Evolutionary conservation across 208 protist genomes (phyloP).

Genomic region (Tritrichomonas musculus): DNA sequence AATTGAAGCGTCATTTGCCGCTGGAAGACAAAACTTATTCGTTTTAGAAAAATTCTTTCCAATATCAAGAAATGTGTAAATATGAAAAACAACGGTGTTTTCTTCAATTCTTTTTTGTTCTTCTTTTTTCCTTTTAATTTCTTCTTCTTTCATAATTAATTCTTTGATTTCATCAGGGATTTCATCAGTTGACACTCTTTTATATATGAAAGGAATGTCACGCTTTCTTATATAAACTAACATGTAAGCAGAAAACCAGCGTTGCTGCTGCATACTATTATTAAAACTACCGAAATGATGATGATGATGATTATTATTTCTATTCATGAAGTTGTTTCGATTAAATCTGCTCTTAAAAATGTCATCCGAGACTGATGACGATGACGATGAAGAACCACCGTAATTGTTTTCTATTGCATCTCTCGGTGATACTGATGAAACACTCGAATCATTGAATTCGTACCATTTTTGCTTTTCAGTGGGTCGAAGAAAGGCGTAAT

Average conservation of each 20-base stretch:
- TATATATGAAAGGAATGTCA: not conserved
- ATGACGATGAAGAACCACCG: not conserved
- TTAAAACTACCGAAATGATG: too few species aligned
- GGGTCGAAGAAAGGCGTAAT: not conserved
- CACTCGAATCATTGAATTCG: not conserved
- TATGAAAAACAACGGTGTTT: not conserved
- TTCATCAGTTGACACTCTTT: not conserved
- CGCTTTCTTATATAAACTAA: not conserved
- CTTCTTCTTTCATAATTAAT: not conserved
- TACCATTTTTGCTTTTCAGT: not conserved
- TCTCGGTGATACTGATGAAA: not conserved
- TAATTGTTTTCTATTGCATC: slow-evolving; percentile 9
- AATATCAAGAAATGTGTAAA: not conserved
- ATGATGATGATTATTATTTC: too few species aligned
- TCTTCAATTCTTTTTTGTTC: not conserved
- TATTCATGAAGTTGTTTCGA: too few species aligned
- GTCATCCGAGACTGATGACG: too few species aligned
- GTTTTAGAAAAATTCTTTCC: too few species aligned
- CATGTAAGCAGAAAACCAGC: not conserved
- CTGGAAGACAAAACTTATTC: too few species aligned
- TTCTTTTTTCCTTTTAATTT: not conserved
- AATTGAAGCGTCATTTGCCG: not conserved
- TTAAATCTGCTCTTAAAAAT: too few species aligned
- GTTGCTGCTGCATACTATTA: too few species aligned
- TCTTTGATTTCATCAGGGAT: not conserved